phyloP scores from a whole-genome alignment of 2,329 filamentous ascomycete species.

The Kalaharituber pfeilii region DNA sequence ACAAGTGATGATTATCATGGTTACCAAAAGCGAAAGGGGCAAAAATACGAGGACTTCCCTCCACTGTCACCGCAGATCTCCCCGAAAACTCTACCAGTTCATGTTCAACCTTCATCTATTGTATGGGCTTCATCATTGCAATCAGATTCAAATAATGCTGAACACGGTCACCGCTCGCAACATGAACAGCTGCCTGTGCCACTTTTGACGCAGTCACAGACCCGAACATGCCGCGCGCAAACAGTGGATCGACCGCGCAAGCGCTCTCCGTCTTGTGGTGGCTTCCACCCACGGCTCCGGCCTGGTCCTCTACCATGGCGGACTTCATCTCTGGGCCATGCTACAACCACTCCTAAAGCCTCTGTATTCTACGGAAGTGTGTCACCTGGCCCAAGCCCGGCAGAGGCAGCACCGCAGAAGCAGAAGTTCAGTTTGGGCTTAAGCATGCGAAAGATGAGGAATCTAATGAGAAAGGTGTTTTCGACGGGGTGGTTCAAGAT shows the following conservation, averaged over 20 bases:
- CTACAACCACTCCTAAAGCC: neutral
- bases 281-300: neutral
- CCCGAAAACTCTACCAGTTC: neutral
- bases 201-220: neutral
- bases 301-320: neutral
- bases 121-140: neutral
- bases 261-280: neutral
- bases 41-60: neutral
- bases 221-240: neutral
- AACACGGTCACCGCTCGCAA: neutral
- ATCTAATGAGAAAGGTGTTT: neutral
- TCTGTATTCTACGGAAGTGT: neutral
- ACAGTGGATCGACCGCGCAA: neutral
- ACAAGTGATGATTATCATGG: neutral
- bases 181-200: neutral
- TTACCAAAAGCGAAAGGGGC: neutral
- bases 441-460: neutral
- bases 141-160: neutral
- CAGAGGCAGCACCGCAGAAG: neutral
- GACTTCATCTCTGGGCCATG: neutral
- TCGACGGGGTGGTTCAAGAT: neutral
- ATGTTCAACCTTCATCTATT: neutral
- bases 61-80: neutral
- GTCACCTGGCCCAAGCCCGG: neutral
- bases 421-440: neutral